These are phyloP conservation scores for Xylaria palmicola DNA, from an alignment of 495 filamentous ascomycete genomes.

Conservation along the genomic window DNA sequence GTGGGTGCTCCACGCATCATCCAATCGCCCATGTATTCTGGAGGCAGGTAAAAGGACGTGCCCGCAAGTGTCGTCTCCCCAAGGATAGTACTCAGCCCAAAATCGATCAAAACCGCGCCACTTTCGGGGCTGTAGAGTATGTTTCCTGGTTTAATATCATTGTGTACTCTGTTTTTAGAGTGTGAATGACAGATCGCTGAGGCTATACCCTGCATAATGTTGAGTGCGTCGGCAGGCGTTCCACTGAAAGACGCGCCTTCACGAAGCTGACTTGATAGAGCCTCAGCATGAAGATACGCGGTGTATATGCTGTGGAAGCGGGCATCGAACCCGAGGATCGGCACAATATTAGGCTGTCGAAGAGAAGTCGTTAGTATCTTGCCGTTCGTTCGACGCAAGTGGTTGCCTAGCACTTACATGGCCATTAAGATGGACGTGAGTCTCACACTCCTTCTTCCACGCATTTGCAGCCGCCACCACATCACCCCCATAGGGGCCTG, in stretches of 20 bases:
- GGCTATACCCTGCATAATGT: background rate
- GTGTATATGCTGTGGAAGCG: slow-evolving; percentile 4
- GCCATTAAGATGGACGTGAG: background rate
- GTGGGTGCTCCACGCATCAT: background rate
- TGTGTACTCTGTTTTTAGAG: background rate
- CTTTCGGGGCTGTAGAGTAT: background rate
- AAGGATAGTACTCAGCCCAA: background rate
- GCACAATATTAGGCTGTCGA: background rate
- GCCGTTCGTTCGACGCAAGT: background rate
- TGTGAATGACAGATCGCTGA: background rate
- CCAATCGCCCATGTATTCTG: background rate
- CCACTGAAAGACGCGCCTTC: background rate
- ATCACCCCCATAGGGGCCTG: background rate
- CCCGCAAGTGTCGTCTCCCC: background rate
- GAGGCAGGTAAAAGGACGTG: slow-evolving; percentile 2
- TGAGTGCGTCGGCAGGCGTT: background rate
- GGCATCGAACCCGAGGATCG: background rate
- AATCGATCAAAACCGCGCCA: background rate
- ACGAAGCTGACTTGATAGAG: background rate
- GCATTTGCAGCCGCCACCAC: background rate
- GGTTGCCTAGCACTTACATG: background rate
- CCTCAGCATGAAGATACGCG: background rate
- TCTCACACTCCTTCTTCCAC: background rate
- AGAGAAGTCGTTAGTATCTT: background rate
- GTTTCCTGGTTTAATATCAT: slow-evolving; percentile 6